A percentile compares a stretch with the other conserved stretches of the same genome.
Evolutionary conservation across 2,329 filamentous ascomycete genomes (phyloP).

Genomic region (Pseudopyricularia cyperi): DNA sequence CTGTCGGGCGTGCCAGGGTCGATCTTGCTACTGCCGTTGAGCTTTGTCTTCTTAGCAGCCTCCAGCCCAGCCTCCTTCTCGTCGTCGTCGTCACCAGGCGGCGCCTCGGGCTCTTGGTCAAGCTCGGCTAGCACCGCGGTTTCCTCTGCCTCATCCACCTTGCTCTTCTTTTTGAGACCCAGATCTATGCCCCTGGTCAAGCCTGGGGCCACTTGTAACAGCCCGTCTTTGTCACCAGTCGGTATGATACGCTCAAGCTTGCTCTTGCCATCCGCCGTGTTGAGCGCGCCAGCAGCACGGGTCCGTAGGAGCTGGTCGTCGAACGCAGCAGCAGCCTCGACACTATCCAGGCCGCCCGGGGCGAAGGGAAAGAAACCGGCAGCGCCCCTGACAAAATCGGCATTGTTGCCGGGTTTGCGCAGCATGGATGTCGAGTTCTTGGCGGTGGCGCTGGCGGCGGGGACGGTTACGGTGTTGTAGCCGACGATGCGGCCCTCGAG

Average conservation of each 20-base stretch:
- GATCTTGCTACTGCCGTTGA: constrained; percentile 85
- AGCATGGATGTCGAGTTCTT: constrained; percentile 89
- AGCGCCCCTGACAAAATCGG: constrained; percentile 84
- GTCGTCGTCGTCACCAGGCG: constrained; percentile 16
- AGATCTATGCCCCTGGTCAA: constrained; percentile 68
- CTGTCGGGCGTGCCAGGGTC: constrained; percentile 38
- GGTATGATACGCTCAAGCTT: constrained; percentile 73
- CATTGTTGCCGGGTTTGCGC: constrained; percentile 72
- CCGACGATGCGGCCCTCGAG: constrained; percentile 86
- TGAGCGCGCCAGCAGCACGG: constrained; percentile 17
- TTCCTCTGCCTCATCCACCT: constrained; percentile 48
- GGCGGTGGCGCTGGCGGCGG: constrained; percentile 75
- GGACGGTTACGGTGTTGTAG: constrained; percentile 87
- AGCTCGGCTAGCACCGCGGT: constrained; percentile 56
- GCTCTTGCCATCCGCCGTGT: constrained; percentile 15
- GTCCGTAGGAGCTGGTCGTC: constrained; percentile 58
- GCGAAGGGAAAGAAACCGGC: constrained; percentile 92
- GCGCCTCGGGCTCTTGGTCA: constrained; percentile 29
- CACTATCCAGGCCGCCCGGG: constrained; percentile 75
- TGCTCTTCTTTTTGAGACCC: constrained; percentile 33
- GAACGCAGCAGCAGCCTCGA: constrained; percentile 72
- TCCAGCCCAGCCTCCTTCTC: constrained; percentile 11
- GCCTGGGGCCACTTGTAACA: constrained; percentile 76
- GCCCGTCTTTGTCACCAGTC: constrained; percentile 50
- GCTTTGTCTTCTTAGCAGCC: no score